These are phyloP conservation scores for Hypoxylon sp. DNA, from an alignment of 2,329 filamentous ascomycete species.

Conservation along the genomic window DNA sequence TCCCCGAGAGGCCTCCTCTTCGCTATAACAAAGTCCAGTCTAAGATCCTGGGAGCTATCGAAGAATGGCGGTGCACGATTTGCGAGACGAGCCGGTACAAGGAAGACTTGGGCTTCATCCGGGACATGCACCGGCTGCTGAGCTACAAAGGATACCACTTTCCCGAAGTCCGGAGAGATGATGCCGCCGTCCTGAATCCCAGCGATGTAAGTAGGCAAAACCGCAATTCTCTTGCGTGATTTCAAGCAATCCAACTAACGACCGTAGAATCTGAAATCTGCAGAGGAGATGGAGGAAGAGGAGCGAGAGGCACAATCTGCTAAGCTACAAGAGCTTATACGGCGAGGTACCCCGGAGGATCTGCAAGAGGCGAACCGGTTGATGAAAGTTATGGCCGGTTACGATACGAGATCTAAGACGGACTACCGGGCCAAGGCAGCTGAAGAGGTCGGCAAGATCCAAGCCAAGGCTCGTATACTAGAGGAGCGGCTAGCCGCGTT, in stretches of 20 bases:
- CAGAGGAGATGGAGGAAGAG: slow-evolving; percentile 98
- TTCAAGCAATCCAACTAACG: slow-evolving; percentile 40
- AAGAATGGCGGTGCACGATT: slow-evolving; percentile 98
- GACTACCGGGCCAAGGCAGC: slow-evolving; percentile 98
- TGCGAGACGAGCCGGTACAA: slow-evolving; percentile 98
- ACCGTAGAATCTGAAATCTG: slow-evolving; percentile 85
- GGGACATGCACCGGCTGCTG: slow-evolving; percentile 95
- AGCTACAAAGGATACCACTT: slow-evolving; percentile 98
- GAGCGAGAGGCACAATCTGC: slow-evolving; percentile 93
- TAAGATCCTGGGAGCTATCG: slow-evolving; percentile 93
- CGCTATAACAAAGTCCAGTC: slow-evolving; percentile 86
- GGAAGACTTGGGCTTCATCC: slow-evolving; percentile 93
- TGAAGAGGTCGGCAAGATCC: slow-evolving; percentile 92
- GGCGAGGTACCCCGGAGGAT: slow-evolving; percentile 88
- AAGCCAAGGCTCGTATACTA: slow-evolving; percentile 90
- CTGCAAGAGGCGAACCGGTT: slow-evolving; percentile 95
- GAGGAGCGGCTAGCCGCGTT: slow-evolving; percentile 93
- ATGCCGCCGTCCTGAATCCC: slow-evolving; percentile 95
- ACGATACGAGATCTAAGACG: slow-evolving; percentile 92
- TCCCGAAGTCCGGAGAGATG: slow-evolving; percentile 88
- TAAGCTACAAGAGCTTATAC: slow-evolving; percentile 97
- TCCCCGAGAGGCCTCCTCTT: slow-evolving; percentile 90
- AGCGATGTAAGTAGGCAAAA: slow-evolving; percentile 85
- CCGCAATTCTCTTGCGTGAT: slow-evolving; percentile 7
- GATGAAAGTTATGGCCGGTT: slow-evolving; percentile 99